Percentiles rank a stretch among this genome's conserved stretches.
These are phyloP conservation scores for Kondoa malvinella DNA, from an alignment of 768 basidiomycete species.

Conservation along the genomic window DNA sequence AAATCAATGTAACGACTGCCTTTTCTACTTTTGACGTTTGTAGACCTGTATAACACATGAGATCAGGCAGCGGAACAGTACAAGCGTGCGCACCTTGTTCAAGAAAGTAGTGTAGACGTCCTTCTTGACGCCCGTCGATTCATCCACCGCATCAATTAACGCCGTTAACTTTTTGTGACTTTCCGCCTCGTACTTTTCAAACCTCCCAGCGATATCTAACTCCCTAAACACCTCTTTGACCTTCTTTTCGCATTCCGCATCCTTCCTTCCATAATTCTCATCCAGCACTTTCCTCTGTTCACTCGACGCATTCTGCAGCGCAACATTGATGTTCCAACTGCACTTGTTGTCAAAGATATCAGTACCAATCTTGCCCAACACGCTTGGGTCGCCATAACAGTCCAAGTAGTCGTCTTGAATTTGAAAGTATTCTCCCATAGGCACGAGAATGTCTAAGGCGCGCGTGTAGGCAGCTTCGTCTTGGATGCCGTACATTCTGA, in stretches of 20 bases:
- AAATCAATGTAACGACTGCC: no score
- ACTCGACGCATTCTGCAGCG: conserved; percentile 39
- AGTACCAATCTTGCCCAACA: conserved; percentile 91
- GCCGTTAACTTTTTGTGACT: conserved; percentile 49
- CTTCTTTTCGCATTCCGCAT: conserved; percentile 41
- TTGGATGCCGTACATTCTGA: conserved; percentile 47
- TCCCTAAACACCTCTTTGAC: conserved; percentile 58
- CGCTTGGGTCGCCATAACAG: conserved; percentile 70
- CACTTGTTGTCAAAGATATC: conserved; percentile 99
- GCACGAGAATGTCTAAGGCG: conserved; percentile 65
- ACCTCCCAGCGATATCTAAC: conserved; percentile 44
- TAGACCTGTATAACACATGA: conserved; percentile 10
- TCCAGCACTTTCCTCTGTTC: conserved; percentile 38
- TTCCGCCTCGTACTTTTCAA: conserved; percentile 60
- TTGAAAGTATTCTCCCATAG: conserved; percentile 96
- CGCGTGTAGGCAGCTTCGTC: conserved; percentile 48
- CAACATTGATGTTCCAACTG: conserved; percentile 86
- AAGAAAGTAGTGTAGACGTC: conserved; percentile 74
- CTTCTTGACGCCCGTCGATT: conserved; percentile 37
- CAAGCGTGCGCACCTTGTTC: conserved; percentile 55
- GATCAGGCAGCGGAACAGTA: background rate
- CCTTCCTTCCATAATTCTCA: conserved; percentile 47
- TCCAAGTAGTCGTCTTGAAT: conserved; percentile 96
- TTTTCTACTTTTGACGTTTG: conserved; percentile 24
- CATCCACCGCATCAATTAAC: conserved; percentile 42